Evolutionary conservation across 805 yeast genomes (phyloP).

Genomic region (Kodamaea fukazawae): DNA sequence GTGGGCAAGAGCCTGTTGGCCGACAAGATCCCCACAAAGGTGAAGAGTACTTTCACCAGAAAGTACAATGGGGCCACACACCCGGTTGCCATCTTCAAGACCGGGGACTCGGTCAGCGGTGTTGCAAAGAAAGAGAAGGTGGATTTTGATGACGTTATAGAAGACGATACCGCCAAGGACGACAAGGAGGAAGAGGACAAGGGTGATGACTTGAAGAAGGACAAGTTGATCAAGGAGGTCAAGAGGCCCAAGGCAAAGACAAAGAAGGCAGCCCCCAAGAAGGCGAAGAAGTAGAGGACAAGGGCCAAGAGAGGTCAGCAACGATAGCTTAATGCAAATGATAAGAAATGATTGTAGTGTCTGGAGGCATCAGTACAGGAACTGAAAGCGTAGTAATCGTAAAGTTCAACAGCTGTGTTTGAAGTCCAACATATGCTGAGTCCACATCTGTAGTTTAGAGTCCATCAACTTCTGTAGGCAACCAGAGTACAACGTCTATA

Average conservation of each 20-base stretch:
- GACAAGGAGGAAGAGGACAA: conserved; percentile 45
- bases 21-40: conserved; percentile 53
- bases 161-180: conserved; percentile 50
- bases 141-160: conserved; percentile 70
- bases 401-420: no score
- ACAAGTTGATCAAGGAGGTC: conserved; percentile 55
- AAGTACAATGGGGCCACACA: conserved; percentile 73
- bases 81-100: conserved; percentile 79
- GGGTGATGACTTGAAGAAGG: conserved; percentile 51
- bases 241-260: conserved; percentile 24
- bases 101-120: conserved; percentile 55
- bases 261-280: conserved; percentile 6
- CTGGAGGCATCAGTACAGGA: no score
- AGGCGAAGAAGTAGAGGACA: conserved; percentile 1
- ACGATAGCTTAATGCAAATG: no score
- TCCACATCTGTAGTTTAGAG: no score
- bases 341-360: no score
- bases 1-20: conserved; percentile 45
- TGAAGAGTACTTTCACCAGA: conserved; percentile 83
- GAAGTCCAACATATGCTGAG: no score
- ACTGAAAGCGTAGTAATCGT: no score
- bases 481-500: no score
- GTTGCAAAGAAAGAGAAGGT: conserved; percentile 41
- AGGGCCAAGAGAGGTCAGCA: no score
- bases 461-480: no score